phyloP scores from a whole-genome alignment of 2,329 filamentous ascomycete species.

The Xylaria sp. region DNA sequence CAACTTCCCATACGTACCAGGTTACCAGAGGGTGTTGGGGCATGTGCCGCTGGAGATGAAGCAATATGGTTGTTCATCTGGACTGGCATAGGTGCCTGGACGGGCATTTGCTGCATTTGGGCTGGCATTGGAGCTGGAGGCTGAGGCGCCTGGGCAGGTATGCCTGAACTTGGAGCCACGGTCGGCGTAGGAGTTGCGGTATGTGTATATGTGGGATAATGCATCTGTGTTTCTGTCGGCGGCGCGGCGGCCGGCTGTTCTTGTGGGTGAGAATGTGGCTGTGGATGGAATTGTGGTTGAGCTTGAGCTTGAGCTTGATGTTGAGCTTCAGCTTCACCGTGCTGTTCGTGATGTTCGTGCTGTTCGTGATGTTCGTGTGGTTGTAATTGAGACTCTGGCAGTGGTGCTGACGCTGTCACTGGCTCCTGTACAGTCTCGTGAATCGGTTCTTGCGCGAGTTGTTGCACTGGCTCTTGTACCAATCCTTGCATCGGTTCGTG shows the following conservation, averaged over 20 bases:
- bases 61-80: slow-evolving; percentile 27
- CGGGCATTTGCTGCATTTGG: slow-evolving; percentile 23
- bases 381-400: not conserved
- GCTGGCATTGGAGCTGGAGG: slow-evolving; percentile 4
- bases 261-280: not conserved
- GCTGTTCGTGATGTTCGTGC: not conserved
- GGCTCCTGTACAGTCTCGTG: no score
- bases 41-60: slow-evolving; percentile 41
- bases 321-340: not conserved
- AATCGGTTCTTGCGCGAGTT: no score
- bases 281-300: not conserved
- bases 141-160: not conserved
- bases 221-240: slow-evolving; percentile 8
- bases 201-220: slow-evolving; percentile 16
- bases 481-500: not conserved
- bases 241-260: slow-evolving; percentile 4
- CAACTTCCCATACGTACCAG: slow-evolving; percentile 36
- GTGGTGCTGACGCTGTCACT: not conserved
- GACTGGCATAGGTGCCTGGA: slow-evolving; percentile 17
- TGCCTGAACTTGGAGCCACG: not conserved
- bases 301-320: not conserved
- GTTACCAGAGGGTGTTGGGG: slow-evolving; percentile 39
- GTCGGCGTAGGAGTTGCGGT: slow-evolving; percentile 1
- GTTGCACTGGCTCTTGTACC: no score
- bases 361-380: not conserved